Conservation (phyloP, 1,284 basidiomycete species). For the Marasmius fiardii region DNA sequence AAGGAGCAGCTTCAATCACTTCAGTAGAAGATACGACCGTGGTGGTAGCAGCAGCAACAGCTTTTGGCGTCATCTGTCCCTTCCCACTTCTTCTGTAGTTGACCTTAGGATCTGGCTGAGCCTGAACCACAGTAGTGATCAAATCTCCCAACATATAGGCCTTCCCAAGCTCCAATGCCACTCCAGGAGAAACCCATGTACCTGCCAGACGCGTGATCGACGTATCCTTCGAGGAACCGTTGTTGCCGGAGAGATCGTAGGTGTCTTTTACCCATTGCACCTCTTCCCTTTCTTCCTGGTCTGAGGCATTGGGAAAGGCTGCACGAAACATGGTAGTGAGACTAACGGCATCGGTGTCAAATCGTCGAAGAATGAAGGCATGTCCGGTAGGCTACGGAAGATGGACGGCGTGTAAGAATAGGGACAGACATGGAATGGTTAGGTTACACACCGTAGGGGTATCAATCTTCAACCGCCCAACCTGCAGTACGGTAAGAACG, state of each 20-base stretch:
- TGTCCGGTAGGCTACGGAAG: slow-evolving; percentile 62
- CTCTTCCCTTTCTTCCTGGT: slow-evolving; percentile 81
- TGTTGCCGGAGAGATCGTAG: slow-evolving; percentile 79
- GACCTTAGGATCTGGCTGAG: slow-evolving; percentile 73
- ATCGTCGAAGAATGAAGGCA: slow-evolving; percentile 93
- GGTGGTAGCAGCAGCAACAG: too few species aligned
- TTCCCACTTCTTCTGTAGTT: slow-evolving; percentile 69
- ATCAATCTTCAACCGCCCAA: slow-evolving; percentile 87
- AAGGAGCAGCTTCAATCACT: slow-evolving; percentile 24
- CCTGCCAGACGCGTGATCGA: slow-evolving; percentile 79
- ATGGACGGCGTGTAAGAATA: slow-evolving; percentile 18
- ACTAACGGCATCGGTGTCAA: slow-evolving; percentile 94
- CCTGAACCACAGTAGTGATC: slow-evolving; percentile 66
- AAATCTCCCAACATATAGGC: slow-evolving; percentile 60
- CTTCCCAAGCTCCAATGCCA: slow-evolving; percentile 71
- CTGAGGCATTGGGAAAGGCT: slow-evolving; percentile 85
- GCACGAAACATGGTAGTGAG: slow-evolving; percentile 98
- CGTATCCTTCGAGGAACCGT: slow-evolving; percentile 68
- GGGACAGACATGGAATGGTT: slow-evolving; percentile 6
- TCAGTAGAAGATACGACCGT: slow-evolving; percentile 19
- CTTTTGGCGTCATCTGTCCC: slow-evolving; percentile 19
- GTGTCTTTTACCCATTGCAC: slow-evolving; percentile 82
- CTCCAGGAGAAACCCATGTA: slow-evolving; percentile 77
- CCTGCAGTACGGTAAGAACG: slow-evolving; percentile 36
- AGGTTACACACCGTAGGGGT: slow-evolving; percentile 66